Evolutionary conservation across 2,329 filamentous ascomycete species (phyloP).

Genomic region (Huntiella decipiens): DNA sequence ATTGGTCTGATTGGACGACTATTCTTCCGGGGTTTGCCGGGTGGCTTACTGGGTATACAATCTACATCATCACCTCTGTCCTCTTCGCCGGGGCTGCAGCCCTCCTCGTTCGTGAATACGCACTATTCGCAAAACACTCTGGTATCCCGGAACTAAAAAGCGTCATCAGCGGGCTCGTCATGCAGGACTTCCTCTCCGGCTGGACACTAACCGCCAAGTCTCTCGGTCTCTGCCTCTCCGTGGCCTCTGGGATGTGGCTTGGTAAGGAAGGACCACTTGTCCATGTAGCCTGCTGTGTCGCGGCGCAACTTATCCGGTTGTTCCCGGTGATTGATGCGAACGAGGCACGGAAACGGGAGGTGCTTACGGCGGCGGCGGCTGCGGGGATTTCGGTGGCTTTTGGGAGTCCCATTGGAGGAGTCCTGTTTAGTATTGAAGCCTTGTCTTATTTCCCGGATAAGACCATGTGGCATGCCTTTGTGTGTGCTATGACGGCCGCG

Average conservation of each 20-base stretch:
- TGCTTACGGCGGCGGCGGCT: conserved; percentile 79
- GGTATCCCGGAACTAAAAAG: conserved; percentile 98
- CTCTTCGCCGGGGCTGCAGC: conserved; percentile 62
- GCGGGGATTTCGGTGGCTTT: conserved; percentile 89
- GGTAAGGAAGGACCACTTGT: conserved; percentile 92
- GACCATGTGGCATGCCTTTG: conserved; percentile 99
- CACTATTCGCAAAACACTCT: conserved; percentile 76
- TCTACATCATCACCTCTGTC: conserved; percentile 74
- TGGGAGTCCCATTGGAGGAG: conserved; percentile 81
- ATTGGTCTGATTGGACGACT: conserved; percentile 73
- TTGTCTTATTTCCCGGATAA: conserved; percentile 98
- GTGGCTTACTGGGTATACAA: conserved; percentile 72
- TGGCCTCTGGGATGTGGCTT: conserved; percentile 88
- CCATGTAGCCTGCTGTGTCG: conserved; percentile 91
- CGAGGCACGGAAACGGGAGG: conserved; percentile 85
- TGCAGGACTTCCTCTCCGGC: conserved; percentile 62
- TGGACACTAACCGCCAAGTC: conserved; percentile 89
- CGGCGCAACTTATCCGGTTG: conserved; percentile 81
- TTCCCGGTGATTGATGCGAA: conserved; percentile 68
- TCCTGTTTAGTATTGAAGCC: conserved; percentile 86
- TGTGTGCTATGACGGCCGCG: conserved; percentile 96
- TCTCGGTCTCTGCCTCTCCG: conserved; percentile 70
- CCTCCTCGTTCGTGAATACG: conserved; percentile 65
- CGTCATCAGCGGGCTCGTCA: conserved; percentile 81
- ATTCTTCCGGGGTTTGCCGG: conserved; percentile 42